Base-by-base conservation (phyloP, 2,329 filamentous ascomycete genomes). In the Sordariomycetes sp. region DNA sequence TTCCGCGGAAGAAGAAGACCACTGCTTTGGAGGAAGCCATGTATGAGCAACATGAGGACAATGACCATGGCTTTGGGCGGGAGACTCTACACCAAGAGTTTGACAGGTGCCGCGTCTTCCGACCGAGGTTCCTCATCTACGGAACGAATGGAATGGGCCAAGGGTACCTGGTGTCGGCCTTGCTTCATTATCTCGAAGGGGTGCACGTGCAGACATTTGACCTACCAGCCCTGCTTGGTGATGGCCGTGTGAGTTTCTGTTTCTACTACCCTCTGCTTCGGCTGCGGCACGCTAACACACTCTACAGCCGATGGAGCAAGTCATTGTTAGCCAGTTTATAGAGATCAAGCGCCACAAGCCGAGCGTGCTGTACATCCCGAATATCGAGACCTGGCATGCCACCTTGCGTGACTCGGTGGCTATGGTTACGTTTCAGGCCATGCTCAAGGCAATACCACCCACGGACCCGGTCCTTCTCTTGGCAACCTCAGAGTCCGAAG, bases 171-270 rank as follows among this genome's bases (percentile, higher is more conserved):
- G 86, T 90, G 34, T 86, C 87, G 54, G 94, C 93, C 5, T 76
- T 97, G 56, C 76, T 97, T 62, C 90, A 96, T 70, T 86, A 96
- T 67, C 87, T 99, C 58, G 94, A 99, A 72, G 90, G 92, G 28
- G 80, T 97, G 2, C 91, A 97, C 72, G 89, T 99, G 2, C 92
- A 97, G 69, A 91, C 88, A 58, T 96, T 99, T 70, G 95, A 97
- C 70, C 79, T 99, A 59, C 85, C 92, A 0, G 94, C 88, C 18
- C 78, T 99, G 59, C 79, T 96, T 60, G 90, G 88, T 59, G 94
- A 99, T 68, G 86, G 88, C 61, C 83, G 90, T 64, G 86, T 85
- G 76, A 74, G 81, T 73, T 20, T 25, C 50, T 50, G 43, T 35
- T 56, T 54, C n/a, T 34, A 12, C 59, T 54, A 64, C 24, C 61